Conservation (phyloP, 1,139 yeast species). For the Yarrowia galli region DNA sequence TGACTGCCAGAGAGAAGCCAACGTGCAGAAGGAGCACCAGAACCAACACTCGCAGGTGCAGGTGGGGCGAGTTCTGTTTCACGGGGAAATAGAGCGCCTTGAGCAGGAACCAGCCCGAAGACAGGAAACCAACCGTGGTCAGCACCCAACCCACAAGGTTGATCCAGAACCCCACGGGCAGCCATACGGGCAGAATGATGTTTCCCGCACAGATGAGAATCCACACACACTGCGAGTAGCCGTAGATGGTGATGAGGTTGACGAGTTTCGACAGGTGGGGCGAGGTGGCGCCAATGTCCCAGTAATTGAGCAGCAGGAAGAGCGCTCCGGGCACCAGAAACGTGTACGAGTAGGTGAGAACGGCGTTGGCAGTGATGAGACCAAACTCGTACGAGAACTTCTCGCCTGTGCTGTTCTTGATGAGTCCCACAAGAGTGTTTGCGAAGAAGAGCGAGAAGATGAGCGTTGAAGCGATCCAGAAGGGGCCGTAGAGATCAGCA, state of each 20-base stretch:
- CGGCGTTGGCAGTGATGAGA: constrained; percentile 68
- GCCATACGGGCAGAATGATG: constrained; percentile 49
- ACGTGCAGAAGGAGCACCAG: constrained; percentile 51
- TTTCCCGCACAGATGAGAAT: constrained; percentile 72
- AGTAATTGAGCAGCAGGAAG: constrained; percentile 55
- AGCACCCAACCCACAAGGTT: constrained; percentile 52
- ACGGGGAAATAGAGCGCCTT: constrained; percentile 43
- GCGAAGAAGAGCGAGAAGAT: constrained; percentile 76
- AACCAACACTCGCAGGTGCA: constrained; percentile 45
- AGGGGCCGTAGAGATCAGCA: constrained; percentile 78
- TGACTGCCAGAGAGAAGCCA: constrained; percentile 52
- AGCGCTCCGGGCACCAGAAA: constrained; percentile 64
- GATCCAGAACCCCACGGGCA: constrained; percentile 49
- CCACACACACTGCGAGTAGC: constrained; percentile 82
- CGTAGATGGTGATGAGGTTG: constrained; percentile 67
- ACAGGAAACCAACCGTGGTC: constrained; percentile 51
- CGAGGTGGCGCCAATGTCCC: constrained; percentile 47
- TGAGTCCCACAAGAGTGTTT: constrained; percentile 66
- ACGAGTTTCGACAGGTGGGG: constrained; percentile 51
- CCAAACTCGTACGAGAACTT: constrained; percentile 66
- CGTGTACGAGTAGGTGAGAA: constrained; percentile 75
- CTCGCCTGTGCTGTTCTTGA: constrained; percentile 52
- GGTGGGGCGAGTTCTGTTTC: constrained; percentile 48
- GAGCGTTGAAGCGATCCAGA: constrained; percentile 85
- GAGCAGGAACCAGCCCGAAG: constrained; percentile 52